Conservation (phyloP, 2,329 filamentous ascomycete genomes). For the Aplosporella prunicola region DNA sequence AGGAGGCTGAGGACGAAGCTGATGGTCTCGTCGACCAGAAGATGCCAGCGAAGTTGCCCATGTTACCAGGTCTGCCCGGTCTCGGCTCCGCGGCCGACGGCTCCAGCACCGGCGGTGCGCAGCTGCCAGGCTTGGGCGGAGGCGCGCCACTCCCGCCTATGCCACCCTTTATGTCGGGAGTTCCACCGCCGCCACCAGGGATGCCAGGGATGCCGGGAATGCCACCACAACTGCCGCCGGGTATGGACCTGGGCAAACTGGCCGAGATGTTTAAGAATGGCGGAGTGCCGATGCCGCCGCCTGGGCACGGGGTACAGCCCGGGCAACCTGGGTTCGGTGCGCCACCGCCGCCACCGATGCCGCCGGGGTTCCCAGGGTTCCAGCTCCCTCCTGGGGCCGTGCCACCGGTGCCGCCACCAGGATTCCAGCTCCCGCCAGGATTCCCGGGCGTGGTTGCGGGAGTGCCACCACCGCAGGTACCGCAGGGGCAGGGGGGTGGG, state of each 20-base stretch:
- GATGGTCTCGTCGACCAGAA: slow-evolving; percentile 89
- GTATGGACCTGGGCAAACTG: slow-evolving; percentile 21
- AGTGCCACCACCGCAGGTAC: slow-evolving; percentile 1
- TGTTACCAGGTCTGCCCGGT: slow-evolving; percentile 51
- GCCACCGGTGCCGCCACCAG: slow-evolving; percentile 24
- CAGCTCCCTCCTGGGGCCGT: slow-evolving; percentile 26
- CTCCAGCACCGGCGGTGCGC: slow-evolving; percentile 34
- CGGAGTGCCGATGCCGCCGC: slow-evolving; percentile 26
- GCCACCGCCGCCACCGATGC: slow-evolving; percentile 18
- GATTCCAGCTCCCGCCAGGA: slow-evolving; percentile 17
- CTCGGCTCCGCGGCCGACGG: slow-evolving; percentile 29
- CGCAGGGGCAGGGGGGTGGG: background rate
- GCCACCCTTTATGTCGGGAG: slow-evolving; percentile 1
- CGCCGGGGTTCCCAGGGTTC: slow-evolving; percentile 18
- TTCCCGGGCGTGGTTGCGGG: too few species aligned
- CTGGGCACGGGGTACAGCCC: too few species aligned
- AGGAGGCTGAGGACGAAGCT: slow-evolving; percentile 85
- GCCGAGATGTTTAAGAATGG: slow-evolving; percentile 27
- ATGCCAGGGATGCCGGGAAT: slow-evolving; percentile 13
- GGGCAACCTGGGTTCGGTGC: too few species aligned
- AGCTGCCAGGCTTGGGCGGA: slow-evolving; percentile 40
- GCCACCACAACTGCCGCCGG: slow-evolving; percentile 18
- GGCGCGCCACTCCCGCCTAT: slow-evolving; percentile 20
- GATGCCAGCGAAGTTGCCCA: slow-evolving; percentile 54
- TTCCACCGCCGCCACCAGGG: slow-evolving; percentile 19